Conservation (phyloP, 371 early-diverging fungal species). For the Apophysomyces ossiformis region DNA sequence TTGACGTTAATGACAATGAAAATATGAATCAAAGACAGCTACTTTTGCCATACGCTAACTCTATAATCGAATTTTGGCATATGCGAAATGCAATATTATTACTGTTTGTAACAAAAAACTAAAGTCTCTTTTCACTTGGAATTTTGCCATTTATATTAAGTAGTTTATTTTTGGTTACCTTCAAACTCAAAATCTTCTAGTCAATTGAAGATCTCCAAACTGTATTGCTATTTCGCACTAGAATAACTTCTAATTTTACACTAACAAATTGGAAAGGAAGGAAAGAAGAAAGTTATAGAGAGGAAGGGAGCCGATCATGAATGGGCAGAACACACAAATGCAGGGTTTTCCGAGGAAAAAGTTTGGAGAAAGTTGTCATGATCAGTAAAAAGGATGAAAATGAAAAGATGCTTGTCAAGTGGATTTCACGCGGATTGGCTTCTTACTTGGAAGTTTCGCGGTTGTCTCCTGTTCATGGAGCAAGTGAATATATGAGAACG, state of each 20-base stretch:
- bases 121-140: too few relatives aligned
- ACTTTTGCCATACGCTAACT: background rate
- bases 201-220: too few relatives aligned
- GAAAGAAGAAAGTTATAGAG: background rate
- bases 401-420: background rate
- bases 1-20: slow-evolving; percentile 11
- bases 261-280: background rate
- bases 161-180: too few relatives aligned
- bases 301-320: background rate
- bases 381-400: slow-evolving; percentile 1
- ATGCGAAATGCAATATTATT: too few relatives aligned
- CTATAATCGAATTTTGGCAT: background rate
- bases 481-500: background rate
- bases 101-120: too few relatives aligned
- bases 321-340: background rate
- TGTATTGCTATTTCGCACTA: too few relatives aligned
- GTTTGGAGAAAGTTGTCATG: slow-evolving; percentile 9
- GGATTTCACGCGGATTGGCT: background rate
- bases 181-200: too few relatives aligned
- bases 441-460: background rate
- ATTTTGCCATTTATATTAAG: too few relatives aligned
- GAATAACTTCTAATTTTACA: too few relatives aligned
- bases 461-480: background rate
- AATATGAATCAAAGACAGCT: background rate
- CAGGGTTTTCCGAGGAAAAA: slow-evolving; percentile 4